Evolutionary conservation across 495 filamentous ascomycete species (phyloP).

Genomic region (Penicillium nucicola): DNA sequence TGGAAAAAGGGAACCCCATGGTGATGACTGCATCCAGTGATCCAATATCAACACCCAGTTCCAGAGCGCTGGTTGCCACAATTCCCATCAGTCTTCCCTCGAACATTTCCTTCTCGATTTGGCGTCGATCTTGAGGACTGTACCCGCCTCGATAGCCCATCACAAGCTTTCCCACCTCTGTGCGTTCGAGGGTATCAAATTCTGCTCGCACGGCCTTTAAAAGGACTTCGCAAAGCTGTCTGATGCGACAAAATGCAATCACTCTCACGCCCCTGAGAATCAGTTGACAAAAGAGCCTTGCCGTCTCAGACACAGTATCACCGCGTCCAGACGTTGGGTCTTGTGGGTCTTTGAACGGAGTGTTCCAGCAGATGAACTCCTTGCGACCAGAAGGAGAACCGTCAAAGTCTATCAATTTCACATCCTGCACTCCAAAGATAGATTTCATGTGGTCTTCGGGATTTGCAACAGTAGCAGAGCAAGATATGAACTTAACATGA

Average conservation of each 20-base stretch:
- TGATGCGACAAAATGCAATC: conserved; percentile 89
- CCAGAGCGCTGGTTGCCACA: conserved; percentile 88
- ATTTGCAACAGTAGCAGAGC: conserved; percentile 95
- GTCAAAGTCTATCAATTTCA: conserved; percentile 81
- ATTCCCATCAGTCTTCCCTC: conserved; percentile 92
- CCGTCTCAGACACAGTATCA: conserved; percentile 77
- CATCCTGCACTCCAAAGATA: conserved; percentile 83
- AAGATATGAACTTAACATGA: conserved; percentile 90
- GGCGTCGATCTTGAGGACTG: conserved; percentile 85
- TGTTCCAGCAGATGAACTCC: conserved; percentile 98
- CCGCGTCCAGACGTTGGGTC: conserved; percentile 86
- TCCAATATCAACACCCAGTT: conserved; percentile 94
- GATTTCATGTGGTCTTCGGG: conserved; percentile 88
- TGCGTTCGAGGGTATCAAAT: conserved; percentile 64
- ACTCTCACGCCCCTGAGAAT: conserved; percentile 84
- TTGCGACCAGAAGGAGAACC: conserved; percentile 92
- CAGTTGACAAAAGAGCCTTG: conserved; percentile 85
- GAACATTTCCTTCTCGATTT: conserved; percentile 96
- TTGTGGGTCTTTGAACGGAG: conserved; percentile 84
- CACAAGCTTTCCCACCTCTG: conserved; percentile 71
- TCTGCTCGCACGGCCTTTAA: conserved; percentile 77
- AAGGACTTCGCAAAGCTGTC: conserved; percentile 84
- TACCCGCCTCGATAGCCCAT: conserved; percentile 98
- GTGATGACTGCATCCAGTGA: conserved; percentile 93
- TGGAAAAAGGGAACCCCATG: conserved; percentile 91